A percentile compares a stretch with the other conserved stretches of the same genome.
Evolutionary conservation across 2,329 filamentous ascomycete genomes (phyloP).

Genomic region (Aspergillus unguis): DNA sequence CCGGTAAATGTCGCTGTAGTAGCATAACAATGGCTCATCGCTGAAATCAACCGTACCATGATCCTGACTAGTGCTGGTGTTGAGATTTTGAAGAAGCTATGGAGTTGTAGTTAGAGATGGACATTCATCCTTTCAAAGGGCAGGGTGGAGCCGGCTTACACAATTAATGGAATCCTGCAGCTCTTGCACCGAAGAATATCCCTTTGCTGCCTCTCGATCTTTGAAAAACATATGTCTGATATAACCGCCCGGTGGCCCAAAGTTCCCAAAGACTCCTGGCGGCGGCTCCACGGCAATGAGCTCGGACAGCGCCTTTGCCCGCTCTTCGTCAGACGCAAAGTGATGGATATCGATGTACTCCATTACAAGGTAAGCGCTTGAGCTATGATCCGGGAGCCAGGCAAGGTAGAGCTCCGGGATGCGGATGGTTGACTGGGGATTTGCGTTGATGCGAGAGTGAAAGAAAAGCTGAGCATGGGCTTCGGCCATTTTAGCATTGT

Average conservation of each 20-base stretch:
- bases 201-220: neutral
- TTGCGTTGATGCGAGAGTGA: neutral
- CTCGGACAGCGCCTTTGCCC: neutral
- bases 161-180: neutral
- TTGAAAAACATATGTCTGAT: conserved; percentile 1
- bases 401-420: conserved; percentile 1
- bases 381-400: neutral
- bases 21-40: neutral
- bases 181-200: neutral
- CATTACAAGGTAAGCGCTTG: conserved; percentile 1
- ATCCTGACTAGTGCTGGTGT: neutral
- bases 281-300: neutral
- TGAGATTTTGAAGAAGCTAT: conserved; percentile 4
- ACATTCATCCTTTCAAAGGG: neutral
- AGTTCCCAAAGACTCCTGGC: neutral
- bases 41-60: neutral
- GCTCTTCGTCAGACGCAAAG: conserved; percentile 1
- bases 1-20: neutral
- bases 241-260: neutral
- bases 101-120: neutral
- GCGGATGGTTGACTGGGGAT: neutral
- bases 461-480: conserved; percentile 2
- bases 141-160: neutral
- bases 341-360: conserved; percentile 2
- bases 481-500: conserved; percentile 2